Percentiles rank a stretch among this genome's conserved stretches.
Evolutionary conservation across 192 early-diverging fungal species (phyloP).

Genomic region (Backusella mclennaniae): DNA sequence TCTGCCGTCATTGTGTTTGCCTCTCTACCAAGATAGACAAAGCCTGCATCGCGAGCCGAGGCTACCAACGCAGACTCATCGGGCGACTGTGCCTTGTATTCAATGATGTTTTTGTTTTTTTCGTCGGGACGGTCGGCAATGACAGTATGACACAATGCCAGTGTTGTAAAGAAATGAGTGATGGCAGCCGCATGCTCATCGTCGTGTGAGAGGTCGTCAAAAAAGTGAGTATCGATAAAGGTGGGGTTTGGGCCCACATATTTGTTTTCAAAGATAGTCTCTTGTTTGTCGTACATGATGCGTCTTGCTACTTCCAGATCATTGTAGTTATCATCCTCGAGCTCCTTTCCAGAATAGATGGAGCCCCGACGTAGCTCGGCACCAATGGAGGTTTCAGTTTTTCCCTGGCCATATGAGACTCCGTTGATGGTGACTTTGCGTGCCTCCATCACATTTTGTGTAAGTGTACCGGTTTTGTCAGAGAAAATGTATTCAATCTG

Average conservation of each 20-base stretch:
- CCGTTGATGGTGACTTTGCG: slow-evolving; percentile 90
- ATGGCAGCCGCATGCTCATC: slow-evolving; percentile 57
- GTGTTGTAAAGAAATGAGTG: slow-evolving; percentile 77
- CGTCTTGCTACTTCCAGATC: slow-evolving; percentile 40
- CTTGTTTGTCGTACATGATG: slow-evolving; percentile 59
- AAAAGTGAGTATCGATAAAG: slow-evolving; percentile 70
- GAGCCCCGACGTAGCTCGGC: slow-evolving; percentile 33
- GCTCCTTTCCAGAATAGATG: not conserved
- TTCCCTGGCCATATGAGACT: slow-evolving; percentile 74
- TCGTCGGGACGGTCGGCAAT: slow-evolving; percentile 60
- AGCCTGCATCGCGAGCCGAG: slow-evolving; percentile 83
- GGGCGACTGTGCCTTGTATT: slow-evolving; percentile 92
- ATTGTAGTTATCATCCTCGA: slow-evolving; percentile 18
- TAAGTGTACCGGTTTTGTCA: slow-evolving; percentile 97
- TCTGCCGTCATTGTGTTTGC: slow-evolving; percentile 67
- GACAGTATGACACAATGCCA: slow-evolving; percentile 91
- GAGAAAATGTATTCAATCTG: slow-evolving; percentile 97
- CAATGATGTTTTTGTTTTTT: slow-evolving; percentile 49
- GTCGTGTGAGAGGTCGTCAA: slow-evolving; percentile 53
- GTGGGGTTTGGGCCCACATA: slow-evolving; percentile 63
- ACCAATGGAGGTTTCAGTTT: slow-evolving; percentile 52
- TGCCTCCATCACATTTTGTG: slow-evolving; percentile 96
- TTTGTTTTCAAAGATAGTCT: slow-evolving; percentile 56
- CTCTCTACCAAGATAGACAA: slow-evolving; percentile 76
- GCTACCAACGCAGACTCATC: slow-evolving; percentile 93